These are phyloP conservation scores for Cordyceps javanica DNA, from an alignment of 2,329 filamentous ascomycete species.

Conservation along the genomic window DNA sequence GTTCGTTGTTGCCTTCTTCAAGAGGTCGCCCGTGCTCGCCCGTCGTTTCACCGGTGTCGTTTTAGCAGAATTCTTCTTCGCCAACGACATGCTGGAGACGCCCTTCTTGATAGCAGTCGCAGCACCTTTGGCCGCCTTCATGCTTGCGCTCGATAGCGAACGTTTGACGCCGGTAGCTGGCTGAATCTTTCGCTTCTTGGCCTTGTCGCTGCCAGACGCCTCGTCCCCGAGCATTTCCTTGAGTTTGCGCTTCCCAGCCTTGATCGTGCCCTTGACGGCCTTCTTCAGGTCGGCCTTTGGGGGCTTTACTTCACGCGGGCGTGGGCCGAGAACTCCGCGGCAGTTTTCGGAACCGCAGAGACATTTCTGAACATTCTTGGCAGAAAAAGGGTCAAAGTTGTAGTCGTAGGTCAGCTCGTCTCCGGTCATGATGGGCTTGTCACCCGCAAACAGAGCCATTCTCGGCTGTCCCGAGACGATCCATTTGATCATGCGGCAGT, in stretches of 20 bases:
- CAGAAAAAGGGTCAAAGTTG: slow-evolving; percentile 64
- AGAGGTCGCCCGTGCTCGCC: slow-evolving; percentile 19
- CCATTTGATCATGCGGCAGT: slow-evolving; percentile 98
- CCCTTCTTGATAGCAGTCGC: slow-evolving; percentile 32
- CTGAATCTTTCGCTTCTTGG: slow-evolving; percentile 40
- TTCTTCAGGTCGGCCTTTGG: slow-evolving; percentile 39
- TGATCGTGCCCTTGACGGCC: slow-evolving; percentile 34
- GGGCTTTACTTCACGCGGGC: slow-evolving; percentile 49
- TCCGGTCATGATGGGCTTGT: slow-evolving; percentile 83
- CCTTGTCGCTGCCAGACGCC: slow-evolving; percentile 34
- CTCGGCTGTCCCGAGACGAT: slow-evolving; percentile 87
- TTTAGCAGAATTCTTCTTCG: slow-evolving; percentile 24
- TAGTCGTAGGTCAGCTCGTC: slow-evolving; percentile 95
- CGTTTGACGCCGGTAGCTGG: slow-evolving; percentile 28
- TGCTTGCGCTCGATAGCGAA: slow-evolving; percentile 27
- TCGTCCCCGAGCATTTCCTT: slow-evolving; percentile 45
- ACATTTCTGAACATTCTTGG: slow-evolving; percentile 62
- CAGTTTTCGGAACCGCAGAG: slow-evolving; percentile 59
- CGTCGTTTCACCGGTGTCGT: slow-evolving; percentile 21
- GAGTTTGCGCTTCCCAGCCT: slow-evolving; percentile 51
- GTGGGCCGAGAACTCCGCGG: slow-evolving; percentile 57
- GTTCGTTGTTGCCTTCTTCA: slow-evolving; percentile 25
- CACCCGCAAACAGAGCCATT: slow-evolving; percentile 94
- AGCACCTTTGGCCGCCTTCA: slow-evolving; percentile 32
- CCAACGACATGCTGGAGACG: slow-evolving; percentile 26